These are phyloP conservation scores for Solanum hybrid DNA, from an alignment of 305 asterid species.

Conservation along the genomic window DNA sequence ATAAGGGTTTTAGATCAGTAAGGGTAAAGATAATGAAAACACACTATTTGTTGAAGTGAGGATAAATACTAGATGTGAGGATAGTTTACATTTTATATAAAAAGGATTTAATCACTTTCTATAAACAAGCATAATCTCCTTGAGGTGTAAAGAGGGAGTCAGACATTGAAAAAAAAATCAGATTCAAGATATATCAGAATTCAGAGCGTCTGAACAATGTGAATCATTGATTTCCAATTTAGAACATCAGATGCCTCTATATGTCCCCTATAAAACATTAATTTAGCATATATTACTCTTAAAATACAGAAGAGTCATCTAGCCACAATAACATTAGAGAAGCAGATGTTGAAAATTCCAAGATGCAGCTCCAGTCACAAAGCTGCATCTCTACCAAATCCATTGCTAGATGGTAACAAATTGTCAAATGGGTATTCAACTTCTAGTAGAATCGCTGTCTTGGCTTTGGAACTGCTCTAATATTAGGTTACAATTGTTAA, in stretches of 20 bases:
- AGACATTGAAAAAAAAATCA: background rate
- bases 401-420: background rate
- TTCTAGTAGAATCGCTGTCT: conserved; percentile 26
- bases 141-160: background rate
- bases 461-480: conserved; percentile 43
- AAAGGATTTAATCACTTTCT: background rate
- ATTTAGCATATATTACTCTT: background rate
- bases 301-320: background rate
- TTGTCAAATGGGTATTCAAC: background rate
- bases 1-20: background rate
- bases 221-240: background rate
- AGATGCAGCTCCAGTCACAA: background rate
- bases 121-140: background rate
- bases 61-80: background rate
- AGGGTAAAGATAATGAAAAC: background rate
- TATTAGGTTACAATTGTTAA: conserved; percentile 64
- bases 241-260: background rate
- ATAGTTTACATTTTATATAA: background rate
- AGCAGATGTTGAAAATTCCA: background rate
- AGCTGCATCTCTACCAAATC: conserved; percentile 5
- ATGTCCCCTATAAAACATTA: background rate
- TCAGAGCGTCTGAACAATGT: background rate
- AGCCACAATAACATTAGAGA: background rate
- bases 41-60: background rate
- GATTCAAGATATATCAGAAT: background rate